A percentile compares a stretch with the other conserved stretches of the same genome.
These are phyloP conservation scores for Agroathelia rolfsii DNA, from an alignment of 1,284 basidiomycete species.

Conservation along the genomic window DNA sequence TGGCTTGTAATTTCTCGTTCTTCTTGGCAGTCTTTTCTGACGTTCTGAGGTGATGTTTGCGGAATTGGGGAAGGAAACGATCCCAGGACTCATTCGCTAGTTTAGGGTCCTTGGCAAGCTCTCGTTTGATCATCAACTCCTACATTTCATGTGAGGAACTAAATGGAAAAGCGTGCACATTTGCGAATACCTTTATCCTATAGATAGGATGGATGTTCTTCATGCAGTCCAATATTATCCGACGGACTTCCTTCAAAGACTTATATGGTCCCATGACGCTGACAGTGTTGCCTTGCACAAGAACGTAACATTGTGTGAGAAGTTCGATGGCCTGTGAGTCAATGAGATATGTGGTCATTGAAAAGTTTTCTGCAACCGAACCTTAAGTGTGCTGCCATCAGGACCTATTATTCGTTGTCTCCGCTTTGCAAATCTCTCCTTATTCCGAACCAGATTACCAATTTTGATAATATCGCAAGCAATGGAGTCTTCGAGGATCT, in stretches of 20 bases:
- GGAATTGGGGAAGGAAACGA: conserved; percentile 94
- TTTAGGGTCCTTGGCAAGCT: conserved; percentile 97
- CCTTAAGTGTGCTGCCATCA: conserved; percentile 94
- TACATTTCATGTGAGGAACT: conserved; percentile 21
- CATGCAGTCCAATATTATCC: conserved; percentile 98
- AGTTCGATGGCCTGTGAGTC: conserved; percentile 88
- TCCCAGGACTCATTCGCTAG: conserved; percentile 94
- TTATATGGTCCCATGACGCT: conserved; percentile 97
- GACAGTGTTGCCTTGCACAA: conserved; percentile 98
- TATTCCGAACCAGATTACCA: conserved; percentile 88
- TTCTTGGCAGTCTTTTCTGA: conserved; percentile 87
- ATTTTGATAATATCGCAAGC: conserved; percentile 99
- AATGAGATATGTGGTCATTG: neutral
- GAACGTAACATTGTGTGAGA: conserved; percentile 92
- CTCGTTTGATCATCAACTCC: conserved; percentile 98
- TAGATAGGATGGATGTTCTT: conserved; percentile 99
- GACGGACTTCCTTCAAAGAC: conserved; percentile 88
- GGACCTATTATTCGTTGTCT: conserved; percentile 96
- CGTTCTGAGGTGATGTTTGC: conserved; percentile 84
- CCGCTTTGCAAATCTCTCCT: conserved; percentile 94
- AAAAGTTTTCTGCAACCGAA: conserved; percentile 21
- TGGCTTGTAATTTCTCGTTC: conserved; percentile 54
- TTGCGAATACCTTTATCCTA: conserved; percentile 81
- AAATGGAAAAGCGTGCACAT: conserved; percentile 3
- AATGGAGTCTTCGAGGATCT: conserved; percentile 83